Conservation (phyloP, 1,284 basidiomycete genomes). For the Moesziomyces globuligerus region DNA sequence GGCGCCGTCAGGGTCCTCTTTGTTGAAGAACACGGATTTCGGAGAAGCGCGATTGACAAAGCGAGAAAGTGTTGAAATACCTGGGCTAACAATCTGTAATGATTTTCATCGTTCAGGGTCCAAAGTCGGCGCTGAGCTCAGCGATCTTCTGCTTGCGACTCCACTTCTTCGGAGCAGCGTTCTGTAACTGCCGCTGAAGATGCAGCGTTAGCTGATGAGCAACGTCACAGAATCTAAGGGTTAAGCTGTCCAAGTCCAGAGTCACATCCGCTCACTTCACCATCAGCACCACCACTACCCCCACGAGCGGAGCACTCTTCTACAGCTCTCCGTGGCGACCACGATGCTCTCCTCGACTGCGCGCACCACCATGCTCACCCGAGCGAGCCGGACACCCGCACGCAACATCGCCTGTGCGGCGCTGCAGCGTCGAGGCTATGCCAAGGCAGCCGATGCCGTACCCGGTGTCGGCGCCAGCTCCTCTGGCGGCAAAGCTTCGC, state of each 20-base stretch:
- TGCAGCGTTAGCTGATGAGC: slow-evolving; percentile 1
- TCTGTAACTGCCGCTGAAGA: not conserved
- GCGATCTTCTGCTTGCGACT: slow-evolving; percentile 6
- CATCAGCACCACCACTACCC: not conserved
- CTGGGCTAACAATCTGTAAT: no score
- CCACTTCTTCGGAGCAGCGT: slow-evolving; percentile 23
- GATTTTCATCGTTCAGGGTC: slow-evolving; percentile 20
- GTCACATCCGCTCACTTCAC: no score
- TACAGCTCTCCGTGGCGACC: no score
- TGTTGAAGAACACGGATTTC: not conserved
- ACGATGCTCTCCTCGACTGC: slow-evolving; percentile 30
- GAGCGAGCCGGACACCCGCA: slow-evolving; percentile 1
- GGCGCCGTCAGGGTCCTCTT: no score
- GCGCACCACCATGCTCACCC: slow-evolving; percentile 12
- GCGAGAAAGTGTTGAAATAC: no score
- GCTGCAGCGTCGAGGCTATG: slow-evolving; percentile 21
- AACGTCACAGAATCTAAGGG: not conserved
- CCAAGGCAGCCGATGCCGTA: slow-evolving; percentile 18
- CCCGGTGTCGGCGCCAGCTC: slow-evolving; percentile 1
- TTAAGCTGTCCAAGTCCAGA: no score
- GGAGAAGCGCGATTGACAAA: no score
- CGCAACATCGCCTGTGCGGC: not conserved
- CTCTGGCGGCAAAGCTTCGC: not conserved
- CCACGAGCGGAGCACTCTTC: no score
- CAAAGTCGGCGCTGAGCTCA: slow-evolving; percentile 38